A percentile compares a stretch with the other conserved stretches of the same genome.
phyloP scores from a whole-genome alignment of 176 grass and related monocot species.

The Lolium rigidum region DNA sequence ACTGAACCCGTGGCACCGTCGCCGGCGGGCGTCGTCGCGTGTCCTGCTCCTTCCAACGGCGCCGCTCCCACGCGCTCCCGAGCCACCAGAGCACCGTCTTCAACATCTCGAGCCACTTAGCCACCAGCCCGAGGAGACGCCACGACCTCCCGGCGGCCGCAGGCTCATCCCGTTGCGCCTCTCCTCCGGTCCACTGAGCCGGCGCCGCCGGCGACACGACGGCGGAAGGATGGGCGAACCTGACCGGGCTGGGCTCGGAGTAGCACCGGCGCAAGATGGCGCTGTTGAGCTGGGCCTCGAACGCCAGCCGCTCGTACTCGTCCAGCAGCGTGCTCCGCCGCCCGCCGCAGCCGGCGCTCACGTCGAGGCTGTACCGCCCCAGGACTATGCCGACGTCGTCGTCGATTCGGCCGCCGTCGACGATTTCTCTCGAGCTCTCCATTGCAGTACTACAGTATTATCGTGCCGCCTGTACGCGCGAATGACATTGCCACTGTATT shows the following conservation, averaged over 20 bases:
- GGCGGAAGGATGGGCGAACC: not conserved
- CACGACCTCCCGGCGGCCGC: not conserved
- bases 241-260: constrained; percentile 68
- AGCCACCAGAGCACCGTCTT: constrained; percentile 44
- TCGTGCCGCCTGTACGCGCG: not conserved
- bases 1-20: constrained; percentile 39
- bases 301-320: constrained; percentile 68
- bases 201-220: not conserved
- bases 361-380: constrained; percentile 59
- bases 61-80: constrained; percentile 42
- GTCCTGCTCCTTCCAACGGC: not conserved
- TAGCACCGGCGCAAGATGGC: constrained; percentile 77
- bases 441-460: not conserved
- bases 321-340: constrained; percentile 71
- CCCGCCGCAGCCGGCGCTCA: constrained; percentile 59
- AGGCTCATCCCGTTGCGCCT: not conserved
- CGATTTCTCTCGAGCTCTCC: not conserved
- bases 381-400: constrained; percentile 11
- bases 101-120: constrained; percentile 43
- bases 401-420: no score
- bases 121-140: constrained; percentile 38
- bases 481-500: constrained; percentile 4
- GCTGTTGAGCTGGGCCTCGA: constrained; percentile 75
- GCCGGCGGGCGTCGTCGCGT: constrained; percentile 5
- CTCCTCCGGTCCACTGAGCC: not conserved